These are phyloP conservation scores for Monilinia laxa DNA, from an alignment of 2,329 filamentous ascomycete species.

Conservation along the genomic window DNA sequence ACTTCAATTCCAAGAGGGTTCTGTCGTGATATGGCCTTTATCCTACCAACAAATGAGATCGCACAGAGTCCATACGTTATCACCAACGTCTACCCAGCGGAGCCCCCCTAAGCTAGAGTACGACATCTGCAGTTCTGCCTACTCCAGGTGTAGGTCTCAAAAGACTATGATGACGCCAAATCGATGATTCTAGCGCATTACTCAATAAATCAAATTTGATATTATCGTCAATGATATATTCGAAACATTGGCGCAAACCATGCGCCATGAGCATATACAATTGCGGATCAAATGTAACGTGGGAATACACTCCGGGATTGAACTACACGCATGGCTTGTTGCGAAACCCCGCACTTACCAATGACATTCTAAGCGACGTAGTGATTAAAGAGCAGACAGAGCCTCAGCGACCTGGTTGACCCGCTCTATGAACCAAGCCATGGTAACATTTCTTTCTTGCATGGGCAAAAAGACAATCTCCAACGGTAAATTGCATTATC, in stretches of 20 bases:
- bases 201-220: background rate
- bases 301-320: background rate
- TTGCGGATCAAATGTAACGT: background rate
- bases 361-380: background rate
- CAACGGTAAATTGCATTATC: conserved; percentile 4
- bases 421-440: background rate
- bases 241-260: background rate
- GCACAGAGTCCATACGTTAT: background rate
- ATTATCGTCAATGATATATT: background rate
- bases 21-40: background rate
- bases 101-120: background rate
- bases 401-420: conserved; percentile 5
- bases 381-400: conserved; percentile 4
- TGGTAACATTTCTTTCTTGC: background rate
- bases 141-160: background rate
- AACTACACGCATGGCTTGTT: background rate
- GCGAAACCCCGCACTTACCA: background rate
- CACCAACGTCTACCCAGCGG: background rate
- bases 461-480: conserved; percentile 1
- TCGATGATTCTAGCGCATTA: background rate
- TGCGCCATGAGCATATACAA: background rate
- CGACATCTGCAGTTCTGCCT: background rate
- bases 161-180: background rate
- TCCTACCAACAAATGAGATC: background rate
- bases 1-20: background rate